These are phyloP conservation scores for Talaromyces verruculosus DNA, from an alignment of 2,329 filamentous ascomycete genomes.

Conservation along the genomic window DNA sequence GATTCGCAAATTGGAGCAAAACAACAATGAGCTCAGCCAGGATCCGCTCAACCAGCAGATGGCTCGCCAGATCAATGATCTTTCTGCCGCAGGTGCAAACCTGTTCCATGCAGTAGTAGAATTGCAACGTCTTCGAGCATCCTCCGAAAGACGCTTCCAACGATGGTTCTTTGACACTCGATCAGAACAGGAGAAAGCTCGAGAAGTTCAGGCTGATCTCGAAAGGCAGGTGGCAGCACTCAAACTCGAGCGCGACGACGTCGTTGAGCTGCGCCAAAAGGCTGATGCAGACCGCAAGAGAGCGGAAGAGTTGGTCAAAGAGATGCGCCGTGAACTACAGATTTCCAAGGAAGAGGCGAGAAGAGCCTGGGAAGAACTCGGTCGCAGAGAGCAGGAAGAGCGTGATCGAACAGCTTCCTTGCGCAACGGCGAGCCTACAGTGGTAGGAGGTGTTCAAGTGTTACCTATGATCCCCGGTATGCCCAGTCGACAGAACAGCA, in stretches of 20 bases:
- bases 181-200: conserved; percentile 78
- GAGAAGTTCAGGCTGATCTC: conserved; percentile 79
- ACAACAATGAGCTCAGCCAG: conserved; percentile 77
- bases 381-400: conserved; percentile 88
- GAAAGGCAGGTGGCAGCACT: conserved; percentile 74
- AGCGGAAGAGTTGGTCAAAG: conserved; percentile 74
- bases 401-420: conserved; percentile 82
- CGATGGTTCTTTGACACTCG: conserved; percentile 97
- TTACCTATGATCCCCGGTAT: conserved; percentile 83
- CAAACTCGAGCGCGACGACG: conserved; percentile 66
- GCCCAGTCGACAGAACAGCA: conserved; percentile 55
- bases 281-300: conserved; percentile 67
- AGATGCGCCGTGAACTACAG: conserved; percentile 87
- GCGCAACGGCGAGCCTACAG: conserved; percentile 80
- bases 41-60: conserved; percentile 85
- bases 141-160: conserved; percentile 96
- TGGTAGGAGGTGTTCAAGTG: conserved; percentile 91
- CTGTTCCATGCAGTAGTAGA: conserved; percentile 97
- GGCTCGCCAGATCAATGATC: conserved; percentile 88
- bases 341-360: conserved; percentile 96
- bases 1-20: conserved; percentile 89
- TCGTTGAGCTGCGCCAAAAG: conserved; percentile 64
- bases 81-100: conserved; percentile 96
- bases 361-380: conserved; percentile 95
- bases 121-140: conserved; percentile 86